Evolutionary conservation across 2,329 filamentous ascomycete genomes (phyloP).

Genomic region (Paraphoma sp.): DNA sequence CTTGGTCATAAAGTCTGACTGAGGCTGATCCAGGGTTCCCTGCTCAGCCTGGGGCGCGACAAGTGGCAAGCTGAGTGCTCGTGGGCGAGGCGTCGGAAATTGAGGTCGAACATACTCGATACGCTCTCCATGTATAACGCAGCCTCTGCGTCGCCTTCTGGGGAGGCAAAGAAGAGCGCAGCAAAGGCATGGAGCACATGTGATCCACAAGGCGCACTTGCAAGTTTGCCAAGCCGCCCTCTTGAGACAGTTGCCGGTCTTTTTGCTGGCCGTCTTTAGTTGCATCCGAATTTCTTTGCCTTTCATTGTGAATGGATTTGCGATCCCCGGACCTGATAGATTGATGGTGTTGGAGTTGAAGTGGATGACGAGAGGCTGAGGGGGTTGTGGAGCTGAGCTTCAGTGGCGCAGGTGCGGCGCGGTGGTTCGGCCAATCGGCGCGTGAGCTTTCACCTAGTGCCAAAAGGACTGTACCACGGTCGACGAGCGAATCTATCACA

Average conservation of each 20-base stretch:
- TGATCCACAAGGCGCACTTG: constrained; percentile 21
- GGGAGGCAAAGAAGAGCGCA: constrained; percentile 15
- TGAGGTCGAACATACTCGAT: constrained; percentile 3
- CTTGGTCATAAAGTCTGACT: constrained; percentile 24
- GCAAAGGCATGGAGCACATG: constrained; percentile 24
- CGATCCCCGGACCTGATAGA: not conserved
- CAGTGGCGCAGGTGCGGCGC: not conserved
- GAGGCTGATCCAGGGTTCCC: constrained; percentile 17
- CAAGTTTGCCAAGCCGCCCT: constrained; percentile 14
- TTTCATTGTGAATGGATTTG: constrained; percentile 3
- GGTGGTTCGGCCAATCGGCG: not conserved
- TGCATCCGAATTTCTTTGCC: constrained; percentile 7
- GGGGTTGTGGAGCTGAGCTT: not conserved
- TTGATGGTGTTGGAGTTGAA: not conserved
- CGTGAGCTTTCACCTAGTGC: not conserved
- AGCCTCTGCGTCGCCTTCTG: not conserved
- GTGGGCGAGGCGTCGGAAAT: constrained; percentile 21
- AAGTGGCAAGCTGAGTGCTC: constrained; percentile 18
- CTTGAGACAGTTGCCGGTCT: constrained; percentile 9
- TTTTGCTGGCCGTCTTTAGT: constrained; percentile 14
- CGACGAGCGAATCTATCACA: not conserved
- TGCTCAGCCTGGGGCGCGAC: constrained; percentile 12
- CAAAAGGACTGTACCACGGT: not conserved
- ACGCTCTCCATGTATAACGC: not conserved
- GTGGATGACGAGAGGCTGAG: not conserved